These are phyloP conservation scores for Chrysosporium queenslandicum DNA, from an alignment of 2,329 filamentous ascomycete genomes.

Conservation along the genomic window DNA sequence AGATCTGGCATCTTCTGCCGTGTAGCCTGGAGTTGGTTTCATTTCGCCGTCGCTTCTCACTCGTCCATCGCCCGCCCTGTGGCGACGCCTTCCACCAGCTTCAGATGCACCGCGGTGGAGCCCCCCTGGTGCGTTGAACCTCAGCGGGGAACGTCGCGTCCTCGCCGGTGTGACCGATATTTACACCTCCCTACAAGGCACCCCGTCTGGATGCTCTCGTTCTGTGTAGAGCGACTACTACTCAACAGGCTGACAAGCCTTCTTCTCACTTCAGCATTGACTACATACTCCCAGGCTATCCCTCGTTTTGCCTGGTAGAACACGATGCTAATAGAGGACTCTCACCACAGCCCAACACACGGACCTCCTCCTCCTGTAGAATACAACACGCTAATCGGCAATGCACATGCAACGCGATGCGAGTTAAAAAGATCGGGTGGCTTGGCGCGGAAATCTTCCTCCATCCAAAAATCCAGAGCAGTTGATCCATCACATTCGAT, in stretches of 20 bases:
- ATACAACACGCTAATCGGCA: neutral
- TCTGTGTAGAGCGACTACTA: too few species aligned
- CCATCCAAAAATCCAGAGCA: neutral
- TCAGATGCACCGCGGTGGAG: neutral
- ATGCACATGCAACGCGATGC: neutral
- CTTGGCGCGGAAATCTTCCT: neutral
- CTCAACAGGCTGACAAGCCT: too few species aligned
- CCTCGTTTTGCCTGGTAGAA: too few species aligned
- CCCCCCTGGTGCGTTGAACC: too few species aligned
- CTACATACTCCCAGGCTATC: too few species aligned
- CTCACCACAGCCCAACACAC: too few species aligned
- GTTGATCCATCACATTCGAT: conserved; percentile 1
- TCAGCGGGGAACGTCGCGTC: too few species aligned
- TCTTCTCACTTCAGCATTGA: too few species aligned
- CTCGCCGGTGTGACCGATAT: neutral
- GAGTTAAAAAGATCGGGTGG: conserved; percentile 6
- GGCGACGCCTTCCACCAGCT: neutral
- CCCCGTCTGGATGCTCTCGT: too few species aligned
- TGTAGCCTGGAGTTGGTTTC: neutral
- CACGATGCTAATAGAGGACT: too few species aligned
- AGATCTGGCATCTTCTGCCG: neutral
- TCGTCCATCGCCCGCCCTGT: neutral
- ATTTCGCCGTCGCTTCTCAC: neutral
- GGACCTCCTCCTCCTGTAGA: too few species aligned
- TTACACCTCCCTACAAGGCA: too few species aligned